These are phyloP conservation scores for Rhizopogon vulgaris DNA, from an alignment of 768 basidiomycete genomes.

Conservation along the genomic window DNA sequence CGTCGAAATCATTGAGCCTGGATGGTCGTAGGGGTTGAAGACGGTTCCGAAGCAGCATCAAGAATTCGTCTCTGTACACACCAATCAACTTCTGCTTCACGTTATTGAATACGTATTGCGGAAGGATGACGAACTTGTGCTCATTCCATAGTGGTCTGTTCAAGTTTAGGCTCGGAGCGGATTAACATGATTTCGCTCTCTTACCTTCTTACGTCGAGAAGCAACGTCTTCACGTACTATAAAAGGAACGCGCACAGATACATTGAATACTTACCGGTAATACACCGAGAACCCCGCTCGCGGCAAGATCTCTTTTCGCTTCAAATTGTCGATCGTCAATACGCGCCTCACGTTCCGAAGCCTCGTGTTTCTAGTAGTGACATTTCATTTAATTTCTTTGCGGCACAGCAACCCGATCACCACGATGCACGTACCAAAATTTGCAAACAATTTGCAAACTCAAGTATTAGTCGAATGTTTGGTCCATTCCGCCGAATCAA, in stretches of 20 bases:
- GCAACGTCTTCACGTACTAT: constrained; percentile 40
- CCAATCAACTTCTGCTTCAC: too few species aligned
- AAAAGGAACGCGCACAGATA: constrained; percentile 6
- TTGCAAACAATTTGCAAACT: too few species aligned
- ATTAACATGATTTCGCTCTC: constrained; percentile 39
- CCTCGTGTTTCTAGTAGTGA: constrained; percentile 57
- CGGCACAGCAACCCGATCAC: constrained; percentile 17
- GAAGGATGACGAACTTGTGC: too few species aligned
- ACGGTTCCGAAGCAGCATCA: too few species aligned
- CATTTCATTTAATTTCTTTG: constrained; percentile 17
- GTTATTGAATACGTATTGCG: too few species aligned
- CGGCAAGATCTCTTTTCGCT: constrained; percentile 30
- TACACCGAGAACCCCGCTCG: constrained; percentile 42
- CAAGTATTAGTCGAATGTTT: too few species aligned
- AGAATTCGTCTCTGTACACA: too few species aligned
- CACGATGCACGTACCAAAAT: constrained; percentile 33
- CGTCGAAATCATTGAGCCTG: constrained; percentile 28
- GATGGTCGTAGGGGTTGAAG: too few species aligned
- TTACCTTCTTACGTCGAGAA: constrained; percentile 37
- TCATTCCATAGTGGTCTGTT: too few species aligned
- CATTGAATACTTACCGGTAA: constrained; percentile 3
- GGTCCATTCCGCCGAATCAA: constrained; percentile 37
- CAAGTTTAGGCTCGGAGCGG: neutral
- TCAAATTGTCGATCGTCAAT: constrained; percentile 45
- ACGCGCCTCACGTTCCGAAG: constrained; percentile 56